Percentiles rank a stretch among this genome's conserved stretches.
Evolutionary conservation across 352 stramenopile genomes (phyloP).

Genomic region (Pythium aquatile): DNA sequence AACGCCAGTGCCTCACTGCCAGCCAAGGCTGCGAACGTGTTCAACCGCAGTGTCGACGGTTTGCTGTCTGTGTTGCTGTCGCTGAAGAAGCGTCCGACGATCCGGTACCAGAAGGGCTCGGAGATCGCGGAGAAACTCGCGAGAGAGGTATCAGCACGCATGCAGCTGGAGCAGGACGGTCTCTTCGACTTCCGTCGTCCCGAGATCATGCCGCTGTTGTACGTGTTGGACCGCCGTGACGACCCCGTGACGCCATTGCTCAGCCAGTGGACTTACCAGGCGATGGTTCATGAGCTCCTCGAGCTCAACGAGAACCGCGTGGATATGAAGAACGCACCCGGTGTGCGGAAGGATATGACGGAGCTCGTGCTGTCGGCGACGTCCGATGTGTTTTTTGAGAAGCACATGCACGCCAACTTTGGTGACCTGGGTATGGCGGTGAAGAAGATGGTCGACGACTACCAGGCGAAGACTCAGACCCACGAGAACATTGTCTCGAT

Average conservation of each 20-base stretch:
- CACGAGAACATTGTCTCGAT: conserved; percentile 88
- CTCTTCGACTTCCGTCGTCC: conserved; percentile 97
- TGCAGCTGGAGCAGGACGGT: conserved; percentile 93
- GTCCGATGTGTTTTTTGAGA: conserved; percentile 96
- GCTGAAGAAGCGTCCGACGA: conserved; percentile 95
- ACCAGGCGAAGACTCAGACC: conserved; percentile 80
- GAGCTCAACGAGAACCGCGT: conserved; percentile 98
- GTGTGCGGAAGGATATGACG: conserved; percentile 95
- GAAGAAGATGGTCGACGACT: conserved; percentile 94
- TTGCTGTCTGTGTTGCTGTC: conserved; percentile 94
- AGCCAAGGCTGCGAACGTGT: conserved; percentile 59
- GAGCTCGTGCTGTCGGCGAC: conserved; percentile 96
- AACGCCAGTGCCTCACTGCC: conserved; percentile 30
- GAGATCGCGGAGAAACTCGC: conserved; percentile 93
- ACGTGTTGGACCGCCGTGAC: conserved; percentile 98
- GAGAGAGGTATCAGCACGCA: conserved; percentile 91
- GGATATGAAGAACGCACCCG: conserved; percentile 92
- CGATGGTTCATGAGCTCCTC: conserved; percentile 99
- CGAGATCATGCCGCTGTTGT: conserved; percentile 75
- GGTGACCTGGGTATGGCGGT: conserved; percentile 94
- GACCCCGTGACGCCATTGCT: conserved; percentile 99
- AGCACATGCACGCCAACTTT: conserved; percentile 98
- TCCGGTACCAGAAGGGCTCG: conserved; percentile 95
- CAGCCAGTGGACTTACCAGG: conserved; percentile 97
- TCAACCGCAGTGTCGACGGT: conserved; percentile 93